These are phyloP conservation scores for Lactarius vividus DNA, from an alignment of 768 basidiomycete genomes.

Conservation along the genomic window DNA sequence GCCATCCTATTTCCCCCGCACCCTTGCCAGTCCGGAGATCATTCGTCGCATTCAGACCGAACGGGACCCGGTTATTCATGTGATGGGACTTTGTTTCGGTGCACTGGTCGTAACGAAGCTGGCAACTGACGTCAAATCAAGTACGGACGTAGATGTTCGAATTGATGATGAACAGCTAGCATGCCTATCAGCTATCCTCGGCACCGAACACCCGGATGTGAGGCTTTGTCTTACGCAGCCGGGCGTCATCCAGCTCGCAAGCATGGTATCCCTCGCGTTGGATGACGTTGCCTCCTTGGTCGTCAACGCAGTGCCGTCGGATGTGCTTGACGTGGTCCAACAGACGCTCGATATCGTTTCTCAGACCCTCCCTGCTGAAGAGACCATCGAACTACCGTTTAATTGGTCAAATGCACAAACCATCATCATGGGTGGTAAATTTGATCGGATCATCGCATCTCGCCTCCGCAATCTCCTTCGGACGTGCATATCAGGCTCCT, in stretches of 20 bases:
- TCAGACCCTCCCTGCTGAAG: neutral
- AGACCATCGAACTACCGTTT: neutral
- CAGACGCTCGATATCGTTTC: neutral
- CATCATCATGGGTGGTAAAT: neutral
- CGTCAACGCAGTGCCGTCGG: neutral
- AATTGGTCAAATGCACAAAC: neutral
- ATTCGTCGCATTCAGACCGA: neutral
- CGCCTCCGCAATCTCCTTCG: neutral
- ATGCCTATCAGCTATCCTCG: neutral
- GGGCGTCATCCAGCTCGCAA: neutral
- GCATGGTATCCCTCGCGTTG: neutral
- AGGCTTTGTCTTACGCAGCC: neutral
- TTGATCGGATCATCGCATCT: neutral
- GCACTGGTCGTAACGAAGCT: neutral
- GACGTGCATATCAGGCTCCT: neutral
- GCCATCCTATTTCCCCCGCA: neutral
- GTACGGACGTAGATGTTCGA: neutral
- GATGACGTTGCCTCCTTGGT: neutral
- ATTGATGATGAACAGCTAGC: neutral
- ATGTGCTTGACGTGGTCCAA: neutral
- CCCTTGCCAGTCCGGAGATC: neutral
- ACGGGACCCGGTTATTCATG: neutral
- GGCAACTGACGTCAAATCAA: neutral
- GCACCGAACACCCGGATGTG: neutral
- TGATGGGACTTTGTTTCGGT: neutral